Conservation (phyloP, 2,329 filamentous ascomycete genomes). For the Macrophomina phaseolina region DNA sequence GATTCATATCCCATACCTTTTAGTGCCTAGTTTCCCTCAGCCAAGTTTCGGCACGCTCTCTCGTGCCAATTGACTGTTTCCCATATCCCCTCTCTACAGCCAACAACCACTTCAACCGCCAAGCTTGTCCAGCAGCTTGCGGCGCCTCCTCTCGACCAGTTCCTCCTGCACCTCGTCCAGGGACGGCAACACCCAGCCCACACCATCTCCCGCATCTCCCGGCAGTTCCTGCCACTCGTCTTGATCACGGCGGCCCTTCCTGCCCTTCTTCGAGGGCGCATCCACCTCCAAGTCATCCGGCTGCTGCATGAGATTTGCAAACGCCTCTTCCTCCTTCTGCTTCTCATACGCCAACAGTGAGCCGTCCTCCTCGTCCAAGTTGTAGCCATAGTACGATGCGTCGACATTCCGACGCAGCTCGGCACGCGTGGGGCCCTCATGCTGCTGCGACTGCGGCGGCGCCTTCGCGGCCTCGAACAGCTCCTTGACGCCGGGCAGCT, state of each 20-base stretch:
- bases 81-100: neutral
- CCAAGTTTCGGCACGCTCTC: neutral
- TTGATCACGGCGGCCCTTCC: constrained; percentile 35
- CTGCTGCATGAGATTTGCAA: constrained; percentile 68
- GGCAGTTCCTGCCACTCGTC: constrained; percentile 80
- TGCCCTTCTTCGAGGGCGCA: constrained; percentile 2
- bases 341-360: constrained; percentile 79
- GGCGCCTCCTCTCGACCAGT: constrained; percentile 81
- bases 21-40: neutral
- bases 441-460: constrained; percentile 48
- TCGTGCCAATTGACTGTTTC: neutral
- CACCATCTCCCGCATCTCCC: constrained; percentile 83
- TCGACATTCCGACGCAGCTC: constrained; percentile 80
- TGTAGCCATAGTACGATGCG: constrained; percentile 95
- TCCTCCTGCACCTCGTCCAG: constrained; percentile 94
- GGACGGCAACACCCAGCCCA: constrained; percentile 81
- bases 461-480: constrained; percentile 77
- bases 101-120: constrained; percentile 33
- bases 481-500: constrained; percentile 94
- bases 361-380: constrained; percentile 88
- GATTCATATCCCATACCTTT: constrained; percentile 6
- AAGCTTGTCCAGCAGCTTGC: constrained; percentile 84
- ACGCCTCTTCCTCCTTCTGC: constrained; percentile 81
- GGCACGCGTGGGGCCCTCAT: constrained; percentile 68
- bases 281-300: constrained; percentile 58